Base-by-base conservation (phyloP, 805 yeast species). In the Monosporozyma aerobia region DNA sequence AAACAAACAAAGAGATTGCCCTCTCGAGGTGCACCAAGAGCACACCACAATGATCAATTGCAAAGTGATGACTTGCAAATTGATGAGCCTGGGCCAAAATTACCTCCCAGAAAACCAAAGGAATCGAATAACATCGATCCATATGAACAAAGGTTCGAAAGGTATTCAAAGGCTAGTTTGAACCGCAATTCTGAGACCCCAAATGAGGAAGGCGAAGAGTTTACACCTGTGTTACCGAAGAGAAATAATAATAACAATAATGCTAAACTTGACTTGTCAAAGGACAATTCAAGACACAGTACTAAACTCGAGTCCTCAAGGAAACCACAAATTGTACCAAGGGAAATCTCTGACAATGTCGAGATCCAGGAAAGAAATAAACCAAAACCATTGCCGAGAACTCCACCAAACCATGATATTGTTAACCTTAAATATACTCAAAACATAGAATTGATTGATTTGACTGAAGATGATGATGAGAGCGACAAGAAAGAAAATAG, bases 21-120 rank as follows among this genome's bases (percentile, higher is more conserved):
- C 10, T 52, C 60, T 14, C 61, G 68, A 41, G 68, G 66, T 7
- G 57, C 54, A 48, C 63, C 66, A 4, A 58, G 67, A 52, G 43
- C n/a, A 7, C 16, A 4, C 9, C 16, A 35, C 5, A 14, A 29
- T 8, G 41, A 22, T 29, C 16, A 33, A 33, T 13, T 10, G 3
- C 9, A 10, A n/a, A 19, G 3, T 14, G 48, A 30, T 30, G 27
- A 22, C 3, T 3, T 8, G 22, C 10, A n/a, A 27, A 32, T 22
- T 22, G 29, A 32, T 10, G 29, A 22, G 11, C 9, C 16, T 16
- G 43, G 43, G 2, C 51, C 51, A 6, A 16, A 14, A 10, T 41
- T 49, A n/a, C 51, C 51, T 23, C 45, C 45, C 3, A 22, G 45
- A 7, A 41, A 41, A 11, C 51, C 51, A 11, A 40, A 41, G 45